Percentiles rank a stretch among this genome's conserved stretches.
These are phyloP conservation scores for Fusarium piperis DNA, from an alignment of 2,329 filamentous ascomycete species.

Conservation along the genomic window DNA sequence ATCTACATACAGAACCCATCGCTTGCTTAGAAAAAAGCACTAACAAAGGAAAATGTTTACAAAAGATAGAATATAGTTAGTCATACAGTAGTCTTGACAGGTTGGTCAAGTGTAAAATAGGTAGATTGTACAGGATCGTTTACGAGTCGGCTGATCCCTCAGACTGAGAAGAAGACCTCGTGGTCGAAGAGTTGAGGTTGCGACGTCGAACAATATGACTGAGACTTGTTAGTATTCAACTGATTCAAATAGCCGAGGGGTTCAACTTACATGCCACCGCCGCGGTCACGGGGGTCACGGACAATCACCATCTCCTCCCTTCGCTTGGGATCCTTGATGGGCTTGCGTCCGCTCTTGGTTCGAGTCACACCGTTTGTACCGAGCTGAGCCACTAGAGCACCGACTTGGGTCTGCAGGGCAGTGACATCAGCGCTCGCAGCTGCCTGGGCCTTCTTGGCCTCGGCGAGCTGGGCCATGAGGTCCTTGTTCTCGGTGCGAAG, in stretches of 20 bases:
- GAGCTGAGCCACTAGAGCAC: constrained; percentile 36
- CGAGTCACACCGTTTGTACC: neutral
- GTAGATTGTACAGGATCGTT: constrained; percentile 8
- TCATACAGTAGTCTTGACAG: constrained; percentile 9
- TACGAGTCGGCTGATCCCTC: constrained; percentile 34
- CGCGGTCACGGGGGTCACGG: constrained; percentile 35
- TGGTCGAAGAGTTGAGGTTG: constrained; percentile 26
- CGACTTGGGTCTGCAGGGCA: constrained; percentile 31
- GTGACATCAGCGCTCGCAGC: constrained; percentile 31
- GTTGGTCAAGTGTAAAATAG: neutral
- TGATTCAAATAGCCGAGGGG: fast-evolving
- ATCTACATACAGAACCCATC: constrained; percentile 18
- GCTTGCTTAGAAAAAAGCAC: constrained; percentile 17
- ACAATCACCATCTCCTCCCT: constrained; percentile 41
- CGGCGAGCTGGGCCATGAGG: constrained; percentile 38
- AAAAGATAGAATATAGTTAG: constrained; percentile 21
- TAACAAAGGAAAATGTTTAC: neutral
- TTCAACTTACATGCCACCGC: constrained; percentile 37
- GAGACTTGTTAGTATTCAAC: neutral
- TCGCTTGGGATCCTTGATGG: constrained; percentile 38
- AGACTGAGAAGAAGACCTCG: constrained; percentile 33
- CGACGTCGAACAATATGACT: constrained; percentile 32
- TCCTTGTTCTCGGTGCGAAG: constrained; percentile 39
- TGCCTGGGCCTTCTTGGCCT: constrained; percentile 37
- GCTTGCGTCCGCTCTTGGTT: constrained; percentile 32